Evolutionary conservation across 2,329 filamentous ascomycete genomes (phyloP), one percentile per base, ranked within the genome.

Genomic region (Alternaria atra): DNA sequence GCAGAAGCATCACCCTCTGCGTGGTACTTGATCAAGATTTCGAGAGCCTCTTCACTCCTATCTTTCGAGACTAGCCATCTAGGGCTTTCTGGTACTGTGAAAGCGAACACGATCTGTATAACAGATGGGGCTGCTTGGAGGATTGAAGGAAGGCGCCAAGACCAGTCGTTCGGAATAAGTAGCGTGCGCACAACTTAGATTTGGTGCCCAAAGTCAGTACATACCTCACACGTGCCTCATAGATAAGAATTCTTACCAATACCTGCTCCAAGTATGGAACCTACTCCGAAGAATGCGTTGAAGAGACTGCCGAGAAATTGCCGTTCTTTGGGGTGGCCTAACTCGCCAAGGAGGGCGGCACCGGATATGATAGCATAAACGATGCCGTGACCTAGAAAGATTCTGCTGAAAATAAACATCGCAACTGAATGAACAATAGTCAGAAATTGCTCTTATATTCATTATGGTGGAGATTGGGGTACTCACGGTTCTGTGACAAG

Each of bases 321-420:
- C 64, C 89, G 87, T 73, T 91, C 88, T 72, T 90, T 89, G 5
- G 89, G 88, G 69, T 91, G 89, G 70, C 85, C 87, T 52, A 91
- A 85, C 79, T 91, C 89, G 5, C 86, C 87, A 3, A 90, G 82
- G 8, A 90, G 82, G 53, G 90, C 82, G 2, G 88, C 88, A 7
- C 88, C 89, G 4, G 84, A 83, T 79, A 89, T 87, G 68, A 90
- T 88, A 0, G 87, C 82, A 57, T 90, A 80, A 47, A 86, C 86
- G 77, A 89, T 89, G 20, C 89, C 89, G 67, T 91, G 90, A 56
- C 90, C 90, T 3, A 90, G 82, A 52, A 90, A 79, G 63, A 89
- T 87, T 35, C 88, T 83, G 25, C 86, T 86, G 34, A 81, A 85
- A 60, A 88, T 80, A 63, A 87, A 89, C 85, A 89, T 77, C 7